Base-by-base conservation (phyloP, 768 basidiomycete species). In the Phaeotremella skinneri region DNA sequence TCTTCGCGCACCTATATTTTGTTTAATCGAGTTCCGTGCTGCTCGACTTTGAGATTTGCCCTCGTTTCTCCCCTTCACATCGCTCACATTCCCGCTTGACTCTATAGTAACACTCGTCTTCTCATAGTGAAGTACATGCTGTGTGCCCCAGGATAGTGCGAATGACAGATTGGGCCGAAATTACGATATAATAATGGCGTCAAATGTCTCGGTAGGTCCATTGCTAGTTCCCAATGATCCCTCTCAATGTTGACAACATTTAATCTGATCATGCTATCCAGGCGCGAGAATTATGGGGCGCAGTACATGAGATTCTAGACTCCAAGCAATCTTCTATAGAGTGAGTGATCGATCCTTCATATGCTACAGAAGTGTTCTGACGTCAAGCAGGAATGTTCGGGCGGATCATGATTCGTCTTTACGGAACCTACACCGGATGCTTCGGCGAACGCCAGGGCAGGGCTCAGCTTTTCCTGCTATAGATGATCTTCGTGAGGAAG, bases 361-460 rank as follows among this genome's bases (percentile, higher is more conserved):
- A 7, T 4, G 32, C 11, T 55, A 3, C 50, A 29, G 17, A 7
- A 17, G 17, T 17, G 17, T 37, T 7, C 34, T 37, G 34, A 37
- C 17, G 17, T 7, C 34, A 17, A 37, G 34, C 7, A 37, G 34
- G 34, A 37, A 37, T 37, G 51, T 64, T 13, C 39, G 32, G 42
- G 55, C 67, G 13, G 53, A 57, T 48, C 71, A 73, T 59, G 62
- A 63, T 25, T 56, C 49, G 5, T 34, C 61, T 4, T 55, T 69
- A 5, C 53, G 55, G 41, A 56, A 63, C 26, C 50, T 70, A 13
- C 66, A 68, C 48, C 26, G 52, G 21, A 52, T 68, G 58, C 43
- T 70, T 2, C 43, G 55, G 17, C 63, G 65, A 1, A 37, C 37
- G 25, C 48, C 51, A 6, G 47, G 20, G 4, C 7, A 47, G 20